These are phyloP conservation scores for Trypanosoma congolense DNA, from an alignment of 208 protist genomes.

Conservation along the genomic window DNA sequence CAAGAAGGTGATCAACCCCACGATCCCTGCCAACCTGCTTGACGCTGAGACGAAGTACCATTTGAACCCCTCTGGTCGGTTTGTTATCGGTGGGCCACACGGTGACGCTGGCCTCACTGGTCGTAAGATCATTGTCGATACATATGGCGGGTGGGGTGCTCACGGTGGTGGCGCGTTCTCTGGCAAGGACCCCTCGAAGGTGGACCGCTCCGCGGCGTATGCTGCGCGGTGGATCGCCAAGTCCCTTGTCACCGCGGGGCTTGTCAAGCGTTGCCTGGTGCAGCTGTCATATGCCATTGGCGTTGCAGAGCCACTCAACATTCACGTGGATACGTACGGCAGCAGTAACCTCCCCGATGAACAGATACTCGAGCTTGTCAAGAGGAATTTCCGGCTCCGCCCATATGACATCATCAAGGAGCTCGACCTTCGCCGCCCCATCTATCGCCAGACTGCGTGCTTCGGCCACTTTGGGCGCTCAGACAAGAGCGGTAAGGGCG, in stretches of 20 bases:
- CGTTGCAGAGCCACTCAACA: conserved; percentile 8
- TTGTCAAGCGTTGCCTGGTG: conserved; percentile 3
- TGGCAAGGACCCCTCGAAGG: conserved; percentile 5
- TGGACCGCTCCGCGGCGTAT: conserved; percentile 3
- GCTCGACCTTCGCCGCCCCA: conserved; percentile 3
- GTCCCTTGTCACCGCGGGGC: conserved; percentile 1
- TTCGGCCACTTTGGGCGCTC: conserved; percentile 4
- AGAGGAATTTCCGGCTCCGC: conserved; percentile 7
- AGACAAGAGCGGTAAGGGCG: conserved; percentile 4
- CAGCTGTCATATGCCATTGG: conserved; percentile 7
- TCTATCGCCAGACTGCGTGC: conserved; percentile 1
- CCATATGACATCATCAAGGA: conserved; percentile 7
- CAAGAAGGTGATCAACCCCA: neutral
- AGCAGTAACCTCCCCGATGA: conserved; percentile 1
- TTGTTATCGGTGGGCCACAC: conserved; percentile 4
- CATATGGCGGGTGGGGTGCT: conserved; percentile 5
- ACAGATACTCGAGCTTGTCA: neutral
- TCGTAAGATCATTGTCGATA: conserved; percentile 8
- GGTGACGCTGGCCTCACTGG: conserved; percentile 2
- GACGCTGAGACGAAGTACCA: conserved; percentile 4
- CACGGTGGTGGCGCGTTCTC: conserved; percentile 7
- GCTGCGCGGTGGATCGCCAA: conserved; percentile 6
- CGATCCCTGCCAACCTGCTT: conserved; percentile 1
- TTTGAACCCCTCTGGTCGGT: conserved; percentile 4
- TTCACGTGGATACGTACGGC: conserved; percentile 6